Evolutionary conservation across 805 yeast genomes (phyloP).

Genomic region (Millerozyma acaciae): DNA sequence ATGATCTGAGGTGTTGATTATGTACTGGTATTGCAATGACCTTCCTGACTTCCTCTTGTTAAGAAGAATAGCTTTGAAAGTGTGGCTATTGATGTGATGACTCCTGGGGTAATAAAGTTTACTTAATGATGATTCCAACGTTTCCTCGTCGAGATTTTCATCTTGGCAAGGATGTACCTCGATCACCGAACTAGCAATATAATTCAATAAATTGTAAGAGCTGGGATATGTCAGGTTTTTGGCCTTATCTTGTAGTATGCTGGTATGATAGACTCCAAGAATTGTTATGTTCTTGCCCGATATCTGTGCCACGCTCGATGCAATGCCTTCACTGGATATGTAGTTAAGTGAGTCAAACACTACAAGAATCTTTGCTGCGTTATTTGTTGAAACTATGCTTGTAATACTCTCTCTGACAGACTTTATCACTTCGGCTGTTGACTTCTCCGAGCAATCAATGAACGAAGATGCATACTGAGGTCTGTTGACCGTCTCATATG

Average conservation of each 20-base stretch:
- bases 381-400: conserved; percentile 5
- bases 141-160: conserved; percentile 43
- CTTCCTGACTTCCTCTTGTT: conserved; percentile 86
- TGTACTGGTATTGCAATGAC: conserved; percentile 53
- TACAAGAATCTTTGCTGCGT: conserved; percentile 36
- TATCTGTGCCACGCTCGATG: conserved; percentile 47
- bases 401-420: not conserved
- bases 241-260: conserved; percentile 37
- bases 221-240: conserved; percentile 49
- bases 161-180: conserved; percentile 48
- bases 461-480: conserved; percentile 51
- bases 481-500: conserved; percentile 60
- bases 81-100: conserved; percentile 41
- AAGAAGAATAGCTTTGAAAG: conserved; percentile 49
- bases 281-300: conserved; percentile 30
- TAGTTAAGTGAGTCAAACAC: conserved; percentile 70
- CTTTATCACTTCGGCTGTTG: conserved; percentile 15
- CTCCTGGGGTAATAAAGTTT: conserved; percentile 45
- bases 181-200: conserved; percentile 72
- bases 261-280: conserved; percentile 35
- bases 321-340: conserved; percentile 42
- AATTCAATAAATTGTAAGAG: conserved; percentile 49
- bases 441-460: conserved; percentile 38
- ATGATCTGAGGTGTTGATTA: conserved; percentile 49
- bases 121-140: conserved; percentile 35